Evolutionary conservation across 148 eudicot species (phyloP).

Genomic region (Agrostemma githago): DNA sequence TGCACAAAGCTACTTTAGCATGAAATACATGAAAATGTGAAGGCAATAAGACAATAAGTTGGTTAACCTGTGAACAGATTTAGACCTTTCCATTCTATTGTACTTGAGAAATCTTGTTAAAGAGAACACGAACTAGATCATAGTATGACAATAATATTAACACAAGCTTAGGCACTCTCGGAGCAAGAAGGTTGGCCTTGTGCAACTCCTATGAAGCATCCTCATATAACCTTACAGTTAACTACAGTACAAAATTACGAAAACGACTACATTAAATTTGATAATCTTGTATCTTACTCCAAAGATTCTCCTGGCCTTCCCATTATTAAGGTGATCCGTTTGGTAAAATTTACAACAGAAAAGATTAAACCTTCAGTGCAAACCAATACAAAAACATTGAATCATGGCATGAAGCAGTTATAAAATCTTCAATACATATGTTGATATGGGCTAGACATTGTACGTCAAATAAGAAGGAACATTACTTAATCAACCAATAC

Average conservation of each 20-base stretch:
- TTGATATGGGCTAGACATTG: no score
- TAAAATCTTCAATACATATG: no score
- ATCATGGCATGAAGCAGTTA: neutral
- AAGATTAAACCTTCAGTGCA: neutral
- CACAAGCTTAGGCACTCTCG: neutral
- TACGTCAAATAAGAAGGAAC: no score
- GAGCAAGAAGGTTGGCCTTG: neutral
- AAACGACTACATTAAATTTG: neutral
- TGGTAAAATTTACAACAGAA: neutral
- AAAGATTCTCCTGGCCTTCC: neutral
- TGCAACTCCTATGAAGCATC: neutral
- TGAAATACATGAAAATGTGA: neutral
- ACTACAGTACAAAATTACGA: neutral
- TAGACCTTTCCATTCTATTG: neutral
- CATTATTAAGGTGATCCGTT: neutral
- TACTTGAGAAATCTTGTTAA: neutral
- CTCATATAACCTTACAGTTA: neutral
- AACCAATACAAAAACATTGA: neutral
- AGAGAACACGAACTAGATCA: neutral
- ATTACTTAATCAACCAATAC: neutral
- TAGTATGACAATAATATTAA: neutral
- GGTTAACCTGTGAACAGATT: neutral
- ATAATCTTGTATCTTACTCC: neutral
- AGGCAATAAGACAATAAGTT: neutral
- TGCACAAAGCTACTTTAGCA: slow-evolving; percentile 28